These are phyloP conservation scores for Syzygium aromaticum DNA, from an alignment of 345 rosid species.

Conservation along the genomic window DNA sequence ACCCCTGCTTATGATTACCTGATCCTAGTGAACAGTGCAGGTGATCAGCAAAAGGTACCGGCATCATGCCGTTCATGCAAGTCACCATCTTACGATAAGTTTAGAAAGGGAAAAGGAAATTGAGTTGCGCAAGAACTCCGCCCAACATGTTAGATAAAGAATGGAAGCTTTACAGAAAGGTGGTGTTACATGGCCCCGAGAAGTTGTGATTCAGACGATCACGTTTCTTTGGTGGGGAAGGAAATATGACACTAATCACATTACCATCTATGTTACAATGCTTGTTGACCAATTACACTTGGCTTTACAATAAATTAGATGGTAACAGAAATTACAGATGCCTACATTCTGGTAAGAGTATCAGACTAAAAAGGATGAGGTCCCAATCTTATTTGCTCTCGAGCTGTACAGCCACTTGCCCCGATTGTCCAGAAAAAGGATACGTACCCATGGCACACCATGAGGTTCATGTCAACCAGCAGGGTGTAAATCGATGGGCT, in stretches of 20 bases:
- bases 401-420: neutral
- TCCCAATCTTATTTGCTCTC: neutral
- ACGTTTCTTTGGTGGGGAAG: neutral
- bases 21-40: too few relatives aligned
- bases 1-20: too few relatives aligned
- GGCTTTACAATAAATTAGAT: neutral
- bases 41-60: neutral
- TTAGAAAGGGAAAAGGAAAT: neutral
- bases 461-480: constrained; percentile 11
- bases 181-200: neutral
- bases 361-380: neutral
- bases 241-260: neutral
- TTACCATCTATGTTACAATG: neutral
- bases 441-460: neutral
- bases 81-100: neutral
- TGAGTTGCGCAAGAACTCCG: neutral
- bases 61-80: neutral
- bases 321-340: neutral
- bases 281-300: neutral
- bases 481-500: constrained; percentile 28
- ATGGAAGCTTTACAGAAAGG: neutral
- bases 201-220: neutral
- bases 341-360: neutral
- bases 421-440: neutral
- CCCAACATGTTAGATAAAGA: neutral